Evolutionary conservation across 176 grass and related monocot species (phyloP), one percentile per base, ranked within the genome.

Genomic region (Eragrostis curvula): DNA sequence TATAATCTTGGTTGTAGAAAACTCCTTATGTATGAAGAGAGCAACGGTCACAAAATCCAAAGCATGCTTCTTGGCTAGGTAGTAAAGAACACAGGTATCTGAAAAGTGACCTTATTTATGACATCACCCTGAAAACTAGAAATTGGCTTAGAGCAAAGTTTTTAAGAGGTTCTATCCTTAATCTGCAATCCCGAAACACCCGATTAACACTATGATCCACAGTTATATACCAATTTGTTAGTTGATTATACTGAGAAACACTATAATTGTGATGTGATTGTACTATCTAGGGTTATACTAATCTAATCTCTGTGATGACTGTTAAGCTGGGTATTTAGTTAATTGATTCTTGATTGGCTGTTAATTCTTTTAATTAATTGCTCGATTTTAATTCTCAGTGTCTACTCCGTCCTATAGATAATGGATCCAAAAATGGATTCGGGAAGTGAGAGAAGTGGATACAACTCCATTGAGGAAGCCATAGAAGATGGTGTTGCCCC

Each of bases 401-500:
- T 69, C 23, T 24, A 79, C 46, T 73, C 23, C 15, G 0, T 70
- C 47, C 75, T 77, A 80, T 88, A 98, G 96, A 98, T 98, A 91
- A 98, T 98, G 96, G 96, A 98, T 88, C 96, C 96, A 85, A 98
- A 98, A 86, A 98, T 98, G 93, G 96, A 98, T 86, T 91, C 93
- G 8, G 96, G 96, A 84, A 85, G 95, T 71, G 96, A 91, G 68
- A 90, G 68, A 76, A 90, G 88, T 76, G 83, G 82, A 79, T 95
- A 88, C 48, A 85, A 81, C 83, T 95, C 96, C 49, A 81, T 96
- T 40, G 96, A 98, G 61, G 96, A 98, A 83, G 96, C 96, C 27
- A 95, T 98, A 82, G 90, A 95, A 85, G 78, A 92, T 88, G 93
- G 91, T 86, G 83, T 85, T 69, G 90, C 96, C 44, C 96, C 96